phyloP scores from a whole-genome alignment of 1,139 yeast species.

The Debaryomycetaceae sp. region DNA sequence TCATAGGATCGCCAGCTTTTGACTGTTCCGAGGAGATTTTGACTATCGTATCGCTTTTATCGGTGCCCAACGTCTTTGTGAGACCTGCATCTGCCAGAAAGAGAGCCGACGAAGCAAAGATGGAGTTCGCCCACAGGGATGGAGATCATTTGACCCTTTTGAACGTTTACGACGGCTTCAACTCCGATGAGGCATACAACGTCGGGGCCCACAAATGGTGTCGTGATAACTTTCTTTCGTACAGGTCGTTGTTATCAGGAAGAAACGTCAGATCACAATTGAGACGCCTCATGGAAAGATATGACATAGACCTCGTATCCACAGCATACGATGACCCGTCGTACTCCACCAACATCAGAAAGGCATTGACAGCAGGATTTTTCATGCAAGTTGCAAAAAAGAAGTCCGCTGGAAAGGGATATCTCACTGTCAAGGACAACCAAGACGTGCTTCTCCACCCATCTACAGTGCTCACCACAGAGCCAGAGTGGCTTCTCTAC shows the following conservation, averaged over 20 bases:
- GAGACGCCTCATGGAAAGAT: conserved; percentile 75
- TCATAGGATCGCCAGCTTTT: conserved; percentile 82
- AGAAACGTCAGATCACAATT: conserved; percentile 83
- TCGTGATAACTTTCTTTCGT: conserved; percentile 80
- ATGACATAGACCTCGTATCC: conserved; percentile 69
- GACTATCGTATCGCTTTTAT: conserved; percentile 83
- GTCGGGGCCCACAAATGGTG: conserved; percentile 79
- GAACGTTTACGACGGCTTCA: conserved; percentile 84
- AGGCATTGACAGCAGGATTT: conserved; percentile 89
- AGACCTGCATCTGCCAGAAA: conserved; percentile 88
- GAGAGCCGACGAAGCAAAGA: conserved; percentile 89
- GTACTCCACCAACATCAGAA: conserved; percentile 72
- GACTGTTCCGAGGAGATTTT: conserved; percentile 86
- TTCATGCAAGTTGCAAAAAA: conserved; percentile 98
- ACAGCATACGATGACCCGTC: conserved; percentile 66
- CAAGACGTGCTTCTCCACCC: conserved; percentile 96
- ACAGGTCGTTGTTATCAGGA: conserved; percentile 79
- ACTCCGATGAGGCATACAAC: conserved; percentile 63
- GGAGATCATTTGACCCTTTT: conserved; percentile 93
- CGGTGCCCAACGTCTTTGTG: conserved; percentile 92
- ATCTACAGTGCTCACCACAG: conserved; percentile 79
- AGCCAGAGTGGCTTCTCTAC: conserved; percentile 90
- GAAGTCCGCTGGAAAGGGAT: conserved; percentile 68
- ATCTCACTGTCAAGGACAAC: conserved; percentile 87
- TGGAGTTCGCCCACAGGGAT: conserved; percentile 85